Evolutionary conservation across 1,284 basidiomycete genomes (phyloP), one percentile per base, ranked within the genome.

Genomic region (Flammula alnicola): DNA sequence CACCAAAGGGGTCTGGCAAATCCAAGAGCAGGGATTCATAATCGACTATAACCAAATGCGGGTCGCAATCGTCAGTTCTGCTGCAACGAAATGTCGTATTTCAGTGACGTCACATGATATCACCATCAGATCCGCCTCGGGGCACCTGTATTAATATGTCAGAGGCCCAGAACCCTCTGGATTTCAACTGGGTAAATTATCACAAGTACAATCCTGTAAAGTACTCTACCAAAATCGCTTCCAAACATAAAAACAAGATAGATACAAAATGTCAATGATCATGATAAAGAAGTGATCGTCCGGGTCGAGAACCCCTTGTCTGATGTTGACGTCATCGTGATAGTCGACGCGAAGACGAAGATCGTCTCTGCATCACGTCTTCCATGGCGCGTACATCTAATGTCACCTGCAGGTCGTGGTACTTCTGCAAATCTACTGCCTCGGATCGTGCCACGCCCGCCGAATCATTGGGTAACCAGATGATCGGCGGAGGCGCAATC

Each of bases 381-480:
- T 81, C 79, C 52, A 73, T 77, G n/a, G 81, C 72, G 40, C 77
- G 74, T 30, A 86, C 82, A 64, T 88, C 86, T 14, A 88, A 69
- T 20, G 83, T 83, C 39, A 82, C 83, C 35, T 72, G 73, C 51
- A 90, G 67, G 51, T 80, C 76, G 60, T 90, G 87, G 62, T 87
- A 88, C 56, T 79, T 81, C 61, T 84, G 77, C 53, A 89, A 69
- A 65, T 90, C 87, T 43, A 78, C 72, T 30, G 86, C 86, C 64
- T 90, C 87, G 8, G 84, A 81, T 33, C 77, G 75, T 8, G 84
- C 86, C 19, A 91, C 81, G 14, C 86, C 86, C 14, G 83, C 80
- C 2, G 75, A 72, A 62, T 91, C 89, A 62, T 86, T 83, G 0
- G 87, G 86, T 6, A 93, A 74, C 90, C 90, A 93, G 39, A 93